Evolutionary conservation across 352 stramenopile species (phyloP), one percentile per base, ranked within the genome.

Genomic region (Blastocystis sp.): DNA sequence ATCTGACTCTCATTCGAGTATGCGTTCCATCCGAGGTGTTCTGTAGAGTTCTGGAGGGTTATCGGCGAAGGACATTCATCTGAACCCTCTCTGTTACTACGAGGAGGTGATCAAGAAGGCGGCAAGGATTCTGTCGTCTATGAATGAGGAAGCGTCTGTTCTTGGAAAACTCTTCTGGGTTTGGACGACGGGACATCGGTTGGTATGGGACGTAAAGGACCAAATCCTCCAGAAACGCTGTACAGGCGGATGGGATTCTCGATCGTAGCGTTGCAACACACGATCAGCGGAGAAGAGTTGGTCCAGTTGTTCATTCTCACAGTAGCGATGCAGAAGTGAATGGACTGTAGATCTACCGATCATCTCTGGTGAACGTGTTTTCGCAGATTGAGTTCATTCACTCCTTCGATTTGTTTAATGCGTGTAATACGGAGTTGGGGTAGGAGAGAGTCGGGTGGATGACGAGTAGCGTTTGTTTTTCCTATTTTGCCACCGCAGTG

Each of bases 341-440:
- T 73, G 29, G n/a, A 46, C 21, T 46, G 1, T 14, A 73, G 61
- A 73, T 73, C 40, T 51, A 32, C 0, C 48, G 63, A 42, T 63
- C 40, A 8, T 29, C 27, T 0, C 32, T 81, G 29, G 16, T 27
- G 2, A 81, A 81, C 42, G 21, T 81, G 16, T 1, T 81, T 2
- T 27, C 40, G 24, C 69, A 81, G 42, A 63, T 81, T 9, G 44
- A 51, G 24, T 81, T 81, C 24, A 81, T 81, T n/a, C n/a, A 32
- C n/a, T 18, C 40, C 29, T 81, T 81, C 44, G 69, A 81, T 61
- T 81, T 81, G n/a, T 63, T 81, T 40, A 40, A 81, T 65, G 61
- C 40, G 29, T 44, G 69, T 21, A 81, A 63, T n/a, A 81, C 61
- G 34, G 69, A 81, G 29, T 32, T 81, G 29, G 69, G 63, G 69